phyloP scores from a whole-genome alignment of 2,329 filamentous ascomycete genomes.

The Chalaropsis ovoidea region DNA sequence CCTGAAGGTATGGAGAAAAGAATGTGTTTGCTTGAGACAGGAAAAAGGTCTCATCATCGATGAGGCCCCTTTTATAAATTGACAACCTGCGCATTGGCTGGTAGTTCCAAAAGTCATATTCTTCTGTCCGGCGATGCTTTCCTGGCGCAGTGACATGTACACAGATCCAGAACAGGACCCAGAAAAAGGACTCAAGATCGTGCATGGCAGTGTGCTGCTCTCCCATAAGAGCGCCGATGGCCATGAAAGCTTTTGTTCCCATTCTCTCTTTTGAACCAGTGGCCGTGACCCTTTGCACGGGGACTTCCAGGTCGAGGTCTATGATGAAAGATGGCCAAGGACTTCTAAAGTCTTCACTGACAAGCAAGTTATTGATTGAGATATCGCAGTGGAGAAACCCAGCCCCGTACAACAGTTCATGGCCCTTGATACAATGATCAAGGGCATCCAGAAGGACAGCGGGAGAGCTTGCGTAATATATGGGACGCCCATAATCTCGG shows the following conservation, averaged over 20 bases:
- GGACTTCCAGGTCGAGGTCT: neutral
- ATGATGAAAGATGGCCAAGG: neutral
- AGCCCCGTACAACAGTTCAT: neutral
- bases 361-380: neutral
- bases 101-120: neutral
- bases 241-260: neutral
- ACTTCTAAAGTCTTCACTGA: neutral
- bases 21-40: neutral
- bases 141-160: neutral
- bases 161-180: neutral
- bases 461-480: neutral
- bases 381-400: slow-evolving; percentile 1
- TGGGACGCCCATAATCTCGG: neutral
- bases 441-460: neutral
- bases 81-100: neutral
- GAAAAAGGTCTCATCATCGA: neutral
- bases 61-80: neutral
- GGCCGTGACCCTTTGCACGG: neutral
- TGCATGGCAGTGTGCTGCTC: neutral
- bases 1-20: neutral
- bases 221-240: neutral
- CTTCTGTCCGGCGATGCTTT: neutral
- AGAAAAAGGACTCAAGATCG: slow-evolving; percentile 6
- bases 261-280: neutral
- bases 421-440: neutral